Evolutionary conservation across 345 rosid species (phyloP).

Genomic region (Gossypium arboreum): DNA sequence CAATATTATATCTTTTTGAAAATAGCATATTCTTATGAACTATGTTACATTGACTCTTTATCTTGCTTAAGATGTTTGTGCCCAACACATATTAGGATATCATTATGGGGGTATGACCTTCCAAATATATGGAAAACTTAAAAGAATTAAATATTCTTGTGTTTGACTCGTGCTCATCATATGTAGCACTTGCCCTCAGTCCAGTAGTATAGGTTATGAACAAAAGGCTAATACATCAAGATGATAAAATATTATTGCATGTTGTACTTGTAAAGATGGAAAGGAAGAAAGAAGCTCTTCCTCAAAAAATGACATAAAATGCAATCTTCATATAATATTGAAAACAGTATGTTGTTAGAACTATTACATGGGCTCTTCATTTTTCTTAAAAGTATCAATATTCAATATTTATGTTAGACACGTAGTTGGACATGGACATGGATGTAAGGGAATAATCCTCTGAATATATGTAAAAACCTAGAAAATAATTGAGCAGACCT

Average conservation of each 20-base stretch:
- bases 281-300: neutral
- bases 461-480: neutral
- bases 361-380: neutral
- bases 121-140: too few relatives aligned
- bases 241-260: too few relatives aligned
- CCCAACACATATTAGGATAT: too few relatives aligned
- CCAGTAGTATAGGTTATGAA: too few relatives aligned
- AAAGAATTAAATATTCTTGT: neutral
- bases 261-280: neutral
- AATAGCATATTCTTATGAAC: neutral
- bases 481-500: neutral
- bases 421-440: too few relatives aligned
- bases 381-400: neutral
- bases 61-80: too few relatives aligned
- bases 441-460: too few relatives aligned
- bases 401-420: neutral
- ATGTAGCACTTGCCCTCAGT: neutral
- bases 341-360: neutral
- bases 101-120: too few relatives aligned
- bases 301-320: too few relatives aligned
- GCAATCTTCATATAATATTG: neutral
- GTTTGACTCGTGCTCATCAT: neutral
- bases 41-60: neutral
- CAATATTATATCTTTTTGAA: neutral
- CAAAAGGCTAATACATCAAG: too few relatives aligned